Base-by-base conservation (phyloP, 2,329 filamentous ascomycete species). In the Colletotrichum filicis region DNA sequence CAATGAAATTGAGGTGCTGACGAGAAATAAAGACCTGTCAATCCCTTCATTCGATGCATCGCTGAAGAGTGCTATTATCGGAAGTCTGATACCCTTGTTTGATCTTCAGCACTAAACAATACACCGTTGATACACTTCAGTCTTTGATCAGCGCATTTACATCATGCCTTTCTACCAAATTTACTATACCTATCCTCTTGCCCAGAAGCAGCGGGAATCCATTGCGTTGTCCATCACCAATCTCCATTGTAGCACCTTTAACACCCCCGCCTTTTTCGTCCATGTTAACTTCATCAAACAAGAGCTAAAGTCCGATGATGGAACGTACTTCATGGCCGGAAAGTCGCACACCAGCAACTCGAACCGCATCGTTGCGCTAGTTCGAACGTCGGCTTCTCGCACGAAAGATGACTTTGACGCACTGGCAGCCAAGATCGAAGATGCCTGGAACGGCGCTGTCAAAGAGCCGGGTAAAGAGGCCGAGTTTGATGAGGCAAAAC, bases 231-330 rank as follows among this genome's bases (percentile, higher is more conserved):
- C 65, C 12, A 68, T 63, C 11, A 72, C 58, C 22, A 46, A 58
- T 11, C 26, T 68, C 6, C 69, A 72, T n/a, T 72, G 52, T 30
- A 59, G n/a, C 3, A 58, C 69, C 8, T 72, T 72, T 24, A 32
- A 42, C 9, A 63, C 52, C 6, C 65, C 69, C 2, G 28, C 65
- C 2, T 68, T 63, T 12, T 68, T 72, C 16, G 53, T 72, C 3
- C 69, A 72, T 42, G 69, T 63, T 1, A 63, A 24, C 19, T 72
- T 68, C 11, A 42, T 52, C 35, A 53, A 68, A 7, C 9, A 68
- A 22, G n/a, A 63, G n/a, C 5, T 16, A 4, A 8, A 35, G 2
- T 5, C 37, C 5, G 37, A 14, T 9, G 69, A 63, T 9, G 58
- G 24, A 12, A 64, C 30, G 4, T 68, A 68, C 7, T 68, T 72